Base-by-base conservation (phyloP, 2,329 filamentous ascomycete genomes). In the Neofusicoccum laricinum region DNA sequence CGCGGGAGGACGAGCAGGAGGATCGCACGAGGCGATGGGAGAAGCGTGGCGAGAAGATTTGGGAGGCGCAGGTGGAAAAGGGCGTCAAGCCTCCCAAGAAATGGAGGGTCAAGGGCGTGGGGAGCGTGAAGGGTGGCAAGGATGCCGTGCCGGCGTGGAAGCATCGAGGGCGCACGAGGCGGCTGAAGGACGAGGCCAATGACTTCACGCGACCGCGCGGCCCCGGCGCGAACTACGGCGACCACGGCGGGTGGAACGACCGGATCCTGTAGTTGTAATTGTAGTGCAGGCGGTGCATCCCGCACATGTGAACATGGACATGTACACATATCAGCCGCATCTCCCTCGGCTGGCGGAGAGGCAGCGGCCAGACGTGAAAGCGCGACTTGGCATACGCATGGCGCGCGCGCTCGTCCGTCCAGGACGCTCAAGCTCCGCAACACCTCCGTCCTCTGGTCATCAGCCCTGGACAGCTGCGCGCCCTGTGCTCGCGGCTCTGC, bases 41-140 rank as follows among this genome's bases (percentile, higher is more conserved):
- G 64, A 78, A 77, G 53, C 70, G 81, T 3, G 81, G 81, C 2
- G 78, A 81, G 68, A 75, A 72, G 70, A 82, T 83, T 67, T 84
- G 81, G 81, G 70, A 72, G 4, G 78, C 80, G 48, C 71, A 82
- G 70, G 79, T 79, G 4, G 78, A 79, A 69, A 68, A 77, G 68
- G 86, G 86, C 2, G 77, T 86, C 65, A 82, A 85, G 68, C 85
- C 85, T n/a, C 81, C 81, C 41, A 81, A 80, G 72, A 81, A 79
- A 68, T 85, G 81, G 76, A 79, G 82, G 65, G 77, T 78, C 17
- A 78, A 78, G 76, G 79, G 79, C 19, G 76, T 81, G 5, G 55
- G 55, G 0, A 59, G 55, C 14, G 55, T 59, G 15, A 34, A 59
- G 30, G 41, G 53, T 8, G 40, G 41, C 40, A 59, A 46, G 41